Evolutionary conservation across 2,329 filamentous ascomycete genomes (phyloP).

Genomic region (Cercospora sesami): DNA sequence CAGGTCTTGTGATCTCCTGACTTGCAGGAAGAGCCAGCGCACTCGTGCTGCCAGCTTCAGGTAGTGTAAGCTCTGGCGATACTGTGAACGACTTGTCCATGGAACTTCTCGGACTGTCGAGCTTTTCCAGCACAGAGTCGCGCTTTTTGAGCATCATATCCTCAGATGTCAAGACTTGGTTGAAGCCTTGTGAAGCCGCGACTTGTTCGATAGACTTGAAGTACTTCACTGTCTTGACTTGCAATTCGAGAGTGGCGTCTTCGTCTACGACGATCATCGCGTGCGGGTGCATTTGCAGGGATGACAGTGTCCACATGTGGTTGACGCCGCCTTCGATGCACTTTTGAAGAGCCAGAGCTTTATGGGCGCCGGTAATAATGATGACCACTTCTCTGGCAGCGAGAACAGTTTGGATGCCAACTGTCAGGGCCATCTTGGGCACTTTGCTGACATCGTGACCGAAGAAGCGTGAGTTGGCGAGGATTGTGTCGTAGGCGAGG

Average conservation of each 20-base stretch:
- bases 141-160: conserved; percentile 37
- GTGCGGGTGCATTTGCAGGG: conserved; percentile 76
- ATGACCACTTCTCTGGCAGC: conserved; percentile 78
- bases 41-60: conserved; percentile 28
- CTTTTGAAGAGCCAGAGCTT: conserved; percentile 74
- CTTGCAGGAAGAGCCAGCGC: conserved; percentile 11
- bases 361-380: conserved; percentile 79
- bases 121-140: conserved; percentile 39
- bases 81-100: conserved; percentile 27
- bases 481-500: conserved; percentile 79
- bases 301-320: conserved; percentile 88
- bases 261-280: conserved; percentile 83
- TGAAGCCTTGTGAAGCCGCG: conserved; percentile 47
- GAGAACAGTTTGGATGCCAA: conserved; percentile 79
- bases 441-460: conserved; percentile 71
- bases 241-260: conserved; percentile 57
- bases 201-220: conserved; percentile 54
- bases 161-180: conserved; percentile 44
- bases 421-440: conserved; percentile 78
- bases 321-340: conserved; percentile 81
- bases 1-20: conserved; percentile 27
- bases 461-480: conserved; percentile 85
- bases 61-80: conserved; percentile 34
- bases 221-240: conserved; percentile 50
- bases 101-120: conserved; percentile 36